These are phyloP conservation scores for Yamadazyma endophytica DNA, from an alignment of 805 yeast species.

Conservation along the genomic window DNA sequence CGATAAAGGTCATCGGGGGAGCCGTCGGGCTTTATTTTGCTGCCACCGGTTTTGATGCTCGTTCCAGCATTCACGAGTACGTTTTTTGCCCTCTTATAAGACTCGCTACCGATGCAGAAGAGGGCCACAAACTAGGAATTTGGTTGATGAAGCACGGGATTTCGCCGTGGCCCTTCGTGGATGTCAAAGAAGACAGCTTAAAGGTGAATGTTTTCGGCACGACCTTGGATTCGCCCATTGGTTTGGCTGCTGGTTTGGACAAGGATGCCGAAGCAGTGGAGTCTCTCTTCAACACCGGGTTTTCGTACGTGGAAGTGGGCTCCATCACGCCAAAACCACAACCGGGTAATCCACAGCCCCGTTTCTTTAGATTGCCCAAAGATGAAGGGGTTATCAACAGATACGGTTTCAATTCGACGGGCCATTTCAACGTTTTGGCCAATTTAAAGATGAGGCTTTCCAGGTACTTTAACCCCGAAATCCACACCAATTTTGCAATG, in stretches of 20 bases:
- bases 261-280: conserved; percentile 92
- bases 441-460: conserved; percentile 64
- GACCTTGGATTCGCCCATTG: conserved; percentile 73
- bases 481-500: conserved; percentile 44
- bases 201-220: conserved; percentile 62
- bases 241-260: conserved; percentile 94
- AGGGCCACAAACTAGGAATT: conserved; percentile 77
- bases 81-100: conserved; percentile 75
- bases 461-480: conserved; percentile 26
- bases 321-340: conserved; percentile 91
- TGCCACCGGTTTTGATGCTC: conserved; percentile 67
- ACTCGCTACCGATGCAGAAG: conserved; percentile 71
- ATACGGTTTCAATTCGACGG: conserved; percentile 91
- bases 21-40: no score
- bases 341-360: conserved; percentile 91
- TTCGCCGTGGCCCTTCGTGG: conserved; percentile 56
- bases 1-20: no score
- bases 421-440: conserved; percentile 71
- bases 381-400: conserved; percentile 93
- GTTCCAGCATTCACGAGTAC: conserved; percentile 81
- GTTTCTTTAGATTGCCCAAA: conserved; percentile 79
- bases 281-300: conserved; percentile 70
- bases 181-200: conserved; percentile 42
- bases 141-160: conserved; percentile 64
- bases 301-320: conserved; percentile 88